Evolutionary conservation across 2,329 filamentous ascomycete genomes (phyloP).

Genomic region (Sporothrix humicola): DNA sequence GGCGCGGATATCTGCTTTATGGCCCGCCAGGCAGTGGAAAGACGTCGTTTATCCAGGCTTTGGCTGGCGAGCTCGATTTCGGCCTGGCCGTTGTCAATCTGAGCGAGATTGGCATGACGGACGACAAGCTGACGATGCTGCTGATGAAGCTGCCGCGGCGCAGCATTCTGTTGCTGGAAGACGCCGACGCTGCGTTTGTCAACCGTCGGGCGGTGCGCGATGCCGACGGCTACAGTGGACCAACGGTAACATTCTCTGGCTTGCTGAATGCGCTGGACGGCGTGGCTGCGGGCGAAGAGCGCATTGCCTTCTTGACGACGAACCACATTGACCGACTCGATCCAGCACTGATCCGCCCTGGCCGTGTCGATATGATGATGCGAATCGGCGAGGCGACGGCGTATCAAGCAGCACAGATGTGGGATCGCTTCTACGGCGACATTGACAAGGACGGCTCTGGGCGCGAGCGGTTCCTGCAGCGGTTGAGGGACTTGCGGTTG

Average conservation of each 20-base stretch:
- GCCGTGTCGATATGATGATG: conserved; percentile 91
- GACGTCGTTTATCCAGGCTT: conserved; percentile 93
- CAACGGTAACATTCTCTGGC: conserved; percentile 92
- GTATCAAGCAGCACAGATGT: conserved; percentile 84
- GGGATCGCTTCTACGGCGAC: conserved; percentile 93
- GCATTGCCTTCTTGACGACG: conserved; percentile 91
- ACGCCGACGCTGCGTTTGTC: conserved; percentile 88
- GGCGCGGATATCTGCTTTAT: conserved; percentile 85
- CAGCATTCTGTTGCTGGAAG: conserved; percentile 83
- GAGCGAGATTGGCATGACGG: conserved; percentile 86
- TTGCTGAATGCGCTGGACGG: conserved; percentile 86
- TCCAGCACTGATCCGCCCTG: conserved; percentile 85
- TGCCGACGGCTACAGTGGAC: conserved; percentile 81
- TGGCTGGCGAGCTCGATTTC: conserved; percentile 91
- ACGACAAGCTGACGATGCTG: conserved; percentile 85
- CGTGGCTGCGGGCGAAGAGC: conserved; percentile 91
- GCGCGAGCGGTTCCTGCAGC: conserved; percentile 71
- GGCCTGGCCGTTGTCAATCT: conserved; percentile 92
- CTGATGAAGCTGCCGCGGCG: conserved; percentile 83
- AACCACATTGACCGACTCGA: conserved; percentile 92
- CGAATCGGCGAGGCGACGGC: conserved; percentile 85
- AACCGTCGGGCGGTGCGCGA: conserved; percentile 80
- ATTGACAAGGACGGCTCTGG: conserved; percentile 68
- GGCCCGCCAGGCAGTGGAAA: conserved; percentile 91
- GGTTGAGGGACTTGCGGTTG: conserved; percentile 72